Conservation (phyloP, 345 rosid genomes). For the Linum tenue region DNA sequence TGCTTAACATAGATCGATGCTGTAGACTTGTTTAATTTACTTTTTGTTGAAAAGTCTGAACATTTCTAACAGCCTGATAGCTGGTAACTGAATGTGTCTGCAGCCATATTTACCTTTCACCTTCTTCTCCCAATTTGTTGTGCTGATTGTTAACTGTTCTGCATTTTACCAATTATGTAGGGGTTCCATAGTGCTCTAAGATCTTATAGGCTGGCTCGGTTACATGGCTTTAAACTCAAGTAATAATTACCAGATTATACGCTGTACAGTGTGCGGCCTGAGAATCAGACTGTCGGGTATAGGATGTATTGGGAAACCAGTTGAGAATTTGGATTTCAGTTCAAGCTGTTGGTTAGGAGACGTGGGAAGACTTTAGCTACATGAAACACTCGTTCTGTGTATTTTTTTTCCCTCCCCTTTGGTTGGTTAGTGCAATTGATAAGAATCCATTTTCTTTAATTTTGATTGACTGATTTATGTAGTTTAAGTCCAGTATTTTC, state of each 20-base stretch:
- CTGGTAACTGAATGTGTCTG: too few relatives aligned
- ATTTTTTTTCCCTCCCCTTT: too few relatives aligned
- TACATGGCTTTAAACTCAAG: background rate
- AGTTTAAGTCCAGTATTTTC: background rate
- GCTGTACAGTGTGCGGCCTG: background rate
- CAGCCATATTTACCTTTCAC: background rate
- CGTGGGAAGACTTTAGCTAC: background rate
- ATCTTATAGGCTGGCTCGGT: background rate
- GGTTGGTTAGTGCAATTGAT: background rate
- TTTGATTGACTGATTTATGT: background rate
- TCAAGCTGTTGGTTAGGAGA: too few relatives aligned
- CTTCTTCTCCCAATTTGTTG: background rate
- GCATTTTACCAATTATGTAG: background rate
- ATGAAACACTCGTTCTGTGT: background rate
- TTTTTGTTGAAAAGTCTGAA: too few relatives aligned
- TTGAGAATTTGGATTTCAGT: too few relatives aligned
- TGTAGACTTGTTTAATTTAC: too few relatives aligned
- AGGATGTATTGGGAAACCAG: background rate
- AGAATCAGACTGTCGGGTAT: background rate
- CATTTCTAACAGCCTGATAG: too few relatives aligned
- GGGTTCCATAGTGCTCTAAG: background rate
- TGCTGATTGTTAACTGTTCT: background rate
- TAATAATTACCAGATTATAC: background rate
- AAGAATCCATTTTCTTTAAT: background rate
- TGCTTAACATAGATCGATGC: background rate